A percentile compares a stretch with the other conserved stretches of the same genome.
These are phyloP conservation scores for Beauveria medogensis DNA, from an alignment of 2,329 filamentous ascomycete genomes.

Conservation along the genomic window DNA sequence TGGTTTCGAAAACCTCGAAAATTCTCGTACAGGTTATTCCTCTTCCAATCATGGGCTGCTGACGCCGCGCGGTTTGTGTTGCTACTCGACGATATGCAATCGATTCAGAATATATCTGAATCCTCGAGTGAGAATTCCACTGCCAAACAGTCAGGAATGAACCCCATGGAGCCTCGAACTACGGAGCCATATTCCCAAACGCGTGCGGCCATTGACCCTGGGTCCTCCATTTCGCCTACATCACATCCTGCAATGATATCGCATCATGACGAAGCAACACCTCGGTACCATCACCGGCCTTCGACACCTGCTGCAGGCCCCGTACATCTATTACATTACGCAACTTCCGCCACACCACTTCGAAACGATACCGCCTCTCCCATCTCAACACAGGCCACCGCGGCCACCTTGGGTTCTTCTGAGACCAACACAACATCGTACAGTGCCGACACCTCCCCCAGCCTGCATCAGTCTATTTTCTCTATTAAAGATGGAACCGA, in stretches of 20 bases:
- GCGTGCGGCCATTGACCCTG: constrained; percentile 1
- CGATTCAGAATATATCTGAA: constrained; percentile 2
- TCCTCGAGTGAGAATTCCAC: not conserved
- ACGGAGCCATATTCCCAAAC: not conserved
- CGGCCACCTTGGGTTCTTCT: constrained; percentile 27
- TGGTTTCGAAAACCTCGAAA: not conserved
- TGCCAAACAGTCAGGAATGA: not conserved
- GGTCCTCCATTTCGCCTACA: constrained; percentile 9
- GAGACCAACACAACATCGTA: constrained; percentile 23
- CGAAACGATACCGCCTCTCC: constrained; percentile 45
- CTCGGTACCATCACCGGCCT: constrained; percentile 7
- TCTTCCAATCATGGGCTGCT: constrained; percentile 11
- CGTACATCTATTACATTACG: constrained; percentile 21
- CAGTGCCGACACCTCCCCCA: constrained; percentile 39
- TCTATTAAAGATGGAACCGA: constrained; percentile 48
- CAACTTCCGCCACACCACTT: constrained; percentile 15
- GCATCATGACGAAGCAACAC: constrained; percentile 4
- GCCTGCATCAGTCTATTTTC: constrained; percentile 43
- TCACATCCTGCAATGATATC: constrained; percentile 7
- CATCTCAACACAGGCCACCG: constrained; percentile 39
- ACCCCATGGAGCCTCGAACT: constrained; percentile 5
- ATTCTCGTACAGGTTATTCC: not conserved
- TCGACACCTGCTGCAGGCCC: constrained; percentile 17
- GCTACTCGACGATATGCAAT: constrained; percentile 9
- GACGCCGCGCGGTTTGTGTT: constrained; percentile 6